These are phyloP conservation scores for Thelonectria olida DNA, from an alignment of 2,329 filamentous ascomycete genomes.

Conservation along the genomic window DNA sequence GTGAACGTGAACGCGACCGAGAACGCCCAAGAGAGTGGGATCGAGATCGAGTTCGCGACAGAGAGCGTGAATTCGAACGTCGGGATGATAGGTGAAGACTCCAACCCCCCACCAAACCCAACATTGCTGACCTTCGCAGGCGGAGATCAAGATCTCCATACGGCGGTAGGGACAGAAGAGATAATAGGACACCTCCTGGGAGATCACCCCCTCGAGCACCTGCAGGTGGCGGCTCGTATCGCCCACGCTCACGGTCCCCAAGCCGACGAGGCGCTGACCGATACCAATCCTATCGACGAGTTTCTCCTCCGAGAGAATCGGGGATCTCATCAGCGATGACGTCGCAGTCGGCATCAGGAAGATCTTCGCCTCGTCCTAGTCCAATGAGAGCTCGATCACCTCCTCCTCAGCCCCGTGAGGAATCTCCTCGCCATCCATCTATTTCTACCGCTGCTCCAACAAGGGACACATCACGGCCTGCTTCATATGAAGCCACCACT, in stretches of 20 bases:
- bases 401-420: conserved; percentile 52
- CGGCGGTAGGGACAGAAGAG: conserved; percentile 54
- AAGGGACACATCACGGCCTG: conserved; percentile 42
- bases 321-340: conserved; percentile 59
- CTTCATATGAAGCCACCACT: conserved; percentile 40
- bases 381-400: conserved; percentile 60
- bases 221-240: conserved; percentile 54
- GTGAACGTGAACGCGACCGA: conserved; percentile 43
- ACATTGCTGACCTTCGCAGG: conserved; percentile 45
- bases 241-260: conserved; percentile 62
- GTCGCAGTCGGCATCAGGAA: conserved; percentile 60
- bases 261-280: conserved; percentile 57
- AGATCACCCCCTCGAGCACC: conserved; percentile 41
- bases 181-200: conserved; percentile 42
- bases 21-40: conserved; percentile 41
- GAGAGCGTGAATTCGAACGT: conserved; percentile 49
- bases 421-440: conserved; percentile 44
- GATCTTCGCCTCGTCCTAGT: conserved; percentile 61
- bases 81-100: conserved; percentile 52
- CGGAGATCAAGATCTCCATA: conserved; percentile 65
- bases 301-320: conserved; percentile 59
- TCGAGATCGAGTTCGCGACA: conserved; percentile 42
- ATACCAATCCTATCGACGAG: conserved; percentile 56
- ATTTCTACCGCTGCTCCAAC: conserved; percentile 33
- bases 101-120: not conserved